Evolutionary conservation across 2,329 filamentous ascomycete genomes (phyloP), one percentile per base, ranked within the genome.

Genomic region (Diaporthe vaccinii): DNA sequence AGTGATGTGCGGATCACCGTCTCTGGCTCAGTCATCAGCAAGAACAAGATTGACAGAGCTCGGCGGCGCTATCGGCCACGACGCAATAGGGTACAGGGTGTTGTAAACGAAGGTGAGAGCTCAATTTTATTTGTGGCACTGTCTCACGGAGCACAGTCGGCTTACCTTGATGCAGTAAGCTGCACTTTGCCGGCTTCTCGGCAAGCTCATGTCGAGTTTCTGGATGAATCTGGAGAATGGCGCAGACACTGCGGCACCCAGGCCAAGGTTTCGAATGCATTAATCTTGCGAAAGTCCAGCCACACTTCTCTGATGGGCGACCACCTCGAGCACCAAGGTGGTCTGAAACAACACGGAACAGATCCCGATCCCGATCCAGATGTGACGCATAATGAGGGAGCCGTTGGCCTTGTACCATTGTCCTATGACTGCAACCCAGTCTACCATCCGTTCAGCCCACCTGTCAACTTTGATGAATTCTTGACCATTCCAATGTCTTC

Each of bases 401-500:
- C 4, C 20, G 0, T n/a, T 12, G 28, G 15, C 20, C 2, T 10
- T 6, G 4, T 28, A 6, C 20, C n/a, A 31, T 7, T 12, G 1
- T 22, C 2, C 2, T 28, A 31, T 22, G 10, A 36, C 1, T 3
- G 2, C 1, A 4, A 49, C 20, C 6, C 17, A 15, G 0, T 9
- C 10, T 3, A 15, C 2, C 20, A 0, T 7, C 20, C 41, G 1
- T 31, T 17, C 44, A 67, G 41, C 20, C 41, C 61, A 4, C 1
- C 28, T 10, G 1, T 67, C 1, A 34, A 36, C 5, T 15, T 36
- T 1, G 61, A 22, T 34, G 41, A 34, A 1, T 10, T 49, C 6
- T 17, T n/a, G 0, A n/a, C 1, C 5, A 5, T 22, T 17, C 1
- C 44, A 2, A n/a, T 55, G n/a, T 1, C 9, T 25, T 0, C 0